Evolutionary conservation across 768 basidiomycete species (phyloP).

Genomic region (Lactarius pseudohatsudake): DNA sequence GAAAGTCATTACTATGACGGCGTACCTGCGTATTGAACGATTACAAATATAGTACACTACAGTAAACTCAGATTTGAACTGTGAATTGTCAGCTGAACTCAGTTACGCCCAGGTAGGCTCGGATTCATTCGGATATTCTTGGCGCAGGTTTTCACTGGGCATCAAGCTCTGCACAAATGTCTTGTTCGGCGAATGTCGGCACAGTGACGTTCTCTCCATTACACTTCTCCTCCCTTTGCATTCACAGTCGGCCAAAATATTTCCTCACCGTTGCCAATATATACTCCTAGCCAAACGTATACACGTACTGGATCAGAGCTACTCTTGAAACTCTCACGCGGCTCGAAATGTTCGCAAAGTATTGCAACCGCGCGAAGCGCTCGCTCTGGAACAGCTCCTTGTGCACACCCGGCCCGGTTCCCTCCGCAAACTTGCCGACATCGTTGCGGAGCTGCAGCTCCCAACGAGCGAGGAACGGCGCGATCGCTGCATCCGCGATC

Average conservation of each 20-base stretch:
- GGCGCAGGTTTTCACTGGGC: too few relatives aligned
- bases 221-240: neutral
- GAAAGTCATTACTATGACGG: too few relatives aligned
- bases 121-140: too few relatives aligned
- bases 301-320: conserved; percentile 50
- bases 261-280: neutral
- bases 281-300: neutral
- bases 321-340: conserved; percentile 51
- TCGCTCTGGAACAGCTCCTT: conserved; percentile 40
- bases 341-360: conserved; percentile 44
- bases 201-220: neutral
- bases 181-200: too few relatives aligned
- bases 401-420: conserved; percentile 44
- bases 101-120: too few relatives aligned
- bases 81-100: too few relatives aligned
- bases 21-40: too few relatives aligned
- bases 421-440: conserved; percentile 43
- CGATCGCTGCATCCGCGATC: conserved; percentile 57
- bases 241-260: neutral
- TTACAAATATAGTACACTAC: too few relatives aligned
- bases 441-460: conserved; percentile 46
- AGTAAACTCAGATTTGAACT: too few relatives aligned
- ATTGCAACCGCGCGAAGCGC: conserved; percentile 49
- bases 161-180: too few relatives aligned
- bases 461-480: conserved; percentile 56